Evolutionary conservation across 2,329 filamentous ascomycete species (phyloP).

Genomic region (Tolypocladium sp.): DNA sequence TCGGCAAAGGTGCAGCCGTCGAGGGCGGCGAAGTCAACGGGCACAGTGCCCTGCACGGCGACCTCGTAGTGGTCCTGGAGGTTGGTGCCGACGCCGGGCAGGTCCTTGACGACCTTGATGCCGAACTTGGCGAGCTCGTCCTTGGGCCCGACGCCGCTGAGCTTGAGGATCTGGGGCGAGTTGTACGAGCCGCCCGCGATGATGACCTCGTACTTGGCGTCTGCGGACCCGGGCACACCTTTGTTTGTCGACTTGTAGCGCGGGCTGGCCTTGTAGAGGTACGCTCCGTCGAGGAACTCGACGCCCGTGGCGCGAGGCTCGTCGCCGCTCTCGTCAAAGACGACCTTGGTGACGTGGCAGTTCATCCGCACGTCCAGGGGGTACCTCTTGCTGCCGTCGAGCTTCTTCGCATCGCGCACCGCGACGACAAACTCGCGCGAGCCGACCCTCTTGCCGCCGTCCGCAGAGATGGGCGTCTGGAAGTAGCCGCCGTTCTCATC

Average conservation of each 20-base stretch:
- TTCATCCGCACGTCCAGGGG: constrained; percentile 12
- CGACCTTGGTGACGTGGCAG: constrained; percentile 24
- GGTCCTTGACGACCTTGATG: constrained; percentile 44
- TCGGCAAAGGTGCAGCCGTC: constrained; percentile 18
- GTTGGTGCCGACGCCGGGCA: constrained; percentile 55
- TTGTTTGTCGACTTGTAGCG: constrained; percentile 17
- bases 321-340: constrained; percentile 17
- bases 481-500: constrained; percentile 35
- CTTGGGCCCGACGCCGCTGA: constrained; percentile 33
- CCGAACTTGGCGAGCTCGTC: constrained; percentile 27
- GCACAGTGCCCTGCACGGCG: constrained; percentile 8
- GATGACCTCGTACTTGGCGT: constrained; percentile 35
- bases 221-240: constrained; percentile 13
- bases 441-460: constrained; percentile 30
- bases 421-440: constrained; percentile 39
- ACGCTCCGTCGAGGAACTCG: constrained; percentile 29
- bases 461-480: constrained; percentile 35
- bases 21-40: constrained; percentile 3
- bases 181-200: constrained; percentile 37
- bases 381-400: constrained; percentile 4
- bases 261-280: constrained; percentile 33
- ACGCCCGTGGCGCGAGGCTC: constrained; percentile 30
- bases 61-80: constrained; percentile 20
- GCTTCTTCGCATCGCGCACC: constrained; percentile 13
- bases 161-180: constrained; percentile 35